phyloP scores from a whole-genome alignment of 176 grass and related monocot species.

The Panicum miliaceum region DNA sequence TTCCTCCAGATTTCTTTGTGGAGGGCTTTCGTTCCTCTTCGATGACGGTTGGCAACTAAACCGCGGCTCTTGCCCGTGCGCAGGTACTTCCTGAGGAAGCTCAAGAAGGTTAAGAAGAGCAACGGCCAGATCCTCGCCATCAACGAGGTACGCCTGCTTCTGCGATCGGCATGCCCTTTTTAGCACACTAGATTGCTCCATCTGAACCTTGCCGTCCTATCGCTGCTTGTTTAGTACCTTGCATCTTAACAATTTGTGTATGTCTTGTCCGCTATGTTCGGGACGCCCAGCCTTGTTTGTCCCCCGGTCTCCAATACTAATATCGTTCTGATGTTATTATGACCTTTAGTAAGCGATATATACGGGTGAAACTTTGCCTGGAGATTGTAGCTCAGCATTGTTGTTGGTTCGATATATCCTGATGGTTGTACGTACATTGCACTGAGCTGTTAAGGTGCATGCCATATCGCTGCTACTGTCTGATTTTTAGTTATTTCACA shows the following conservation, averaged over 20 bases:
- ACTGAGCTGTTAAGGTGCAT: background rate
- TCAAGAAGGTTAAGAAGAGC: slow-evolving; percentile 96
- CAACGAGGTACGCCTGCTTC: slow-evolving; percentile 59
- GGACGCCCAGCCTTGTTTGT: too few species aligned
- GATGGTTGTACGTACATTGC: background rate
- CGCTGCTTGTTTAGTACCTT: background rate
- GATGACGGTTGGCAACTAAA: slow-evolving; percentile 5
- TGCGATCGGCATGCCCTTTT: background rate
- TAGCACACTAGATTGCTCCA: background rate
- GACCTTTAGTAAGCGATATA: background rate
- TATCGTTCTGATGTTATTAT: background rate
- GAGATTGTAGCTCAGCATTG: background rate
- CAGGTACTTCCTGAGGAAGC: slow-evolving; percentile 88
- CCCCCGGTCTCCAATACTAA: too few species aligned
- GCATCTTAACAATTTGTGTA: background rate
- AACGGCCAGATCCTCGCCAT: slow-evolving; percentile 79
- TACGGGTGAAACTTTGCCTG: background rate
- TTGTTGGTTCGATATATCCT: background rate
- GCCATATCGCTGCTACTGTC: background rate
- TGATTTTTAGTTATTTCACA: background rate
- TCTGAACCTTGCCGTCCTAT: background rate
- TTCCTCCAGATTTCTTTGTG: background rate
- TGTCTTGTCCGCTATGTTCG: background rate
- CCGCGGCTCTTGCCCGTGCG: background rate
- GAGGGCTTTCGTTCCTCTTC: background rate